These are phyloP conservation scores for Phaeotremella skinneri DNA, from an alignment of 768 basidiomycete genomes.

Conservation along the genomic window DNA sequence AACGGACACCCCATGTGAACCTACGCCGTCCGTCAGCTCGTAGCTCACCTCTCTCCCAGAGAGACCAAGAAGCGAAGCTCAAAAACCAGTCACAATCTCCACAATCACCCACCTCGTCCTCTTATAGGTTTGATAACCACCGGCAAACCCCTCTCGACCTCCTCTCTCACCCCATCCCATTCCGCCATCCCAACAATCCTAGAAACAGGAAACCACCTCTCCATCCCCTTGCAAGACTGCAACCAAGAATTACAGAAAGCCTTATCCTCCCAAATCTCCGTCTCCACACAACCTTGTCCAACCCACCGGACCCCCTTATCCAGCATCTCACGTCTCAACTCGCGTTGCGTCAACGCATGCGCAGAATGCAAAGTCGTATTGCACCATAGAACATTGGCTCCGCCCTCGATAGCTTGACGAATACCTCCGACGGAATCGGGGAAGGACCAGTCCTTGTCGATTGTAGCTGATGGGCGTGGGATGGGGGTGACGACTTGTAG, in stretches of 20 bases:
- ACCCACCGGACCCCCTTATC: conserved; percentile 25
- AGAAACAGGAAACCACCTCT: conserved; percentile 21
- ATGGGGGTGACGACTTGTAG: conserved; percentile 27
- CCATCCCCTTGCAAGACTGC: conserved; percentile 18
- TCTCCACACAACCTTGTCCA: conserved; percentile 30
- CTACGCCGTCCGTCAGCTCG: background rate
- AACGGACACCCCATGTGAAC: conserved; percentile 41
- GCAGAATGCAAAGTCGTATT: conserved; percentile 39
- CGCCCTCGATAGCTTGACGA: conserved; percentile 26
- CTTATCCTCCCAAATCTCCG: conserved; percentile 45
- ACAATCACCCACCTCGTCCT: conserved; percentile 35
- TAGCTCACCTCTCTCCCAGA: too few species aligned
- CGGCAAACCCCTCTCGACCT: conserved; percentile 21
- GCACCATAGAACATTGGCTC: conserved; percentile 41
- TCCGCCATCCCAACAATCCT: conserved; percentile 18
- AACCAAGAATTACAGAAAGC: conserved; percentile 41
- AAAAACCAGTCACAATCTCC: too few species aligned
- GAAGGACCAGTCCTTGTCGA: conserved; percentile 38
- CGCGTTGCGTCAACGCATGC: conserved; percentile 29
- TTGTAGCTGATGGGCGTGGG: conserved; percentile 8
- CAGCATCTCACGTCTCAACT: conserved; percentile 17
- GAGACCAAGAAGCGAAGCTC: too few species aligned
- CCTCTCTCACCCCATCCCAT: conserved; percentile 1
- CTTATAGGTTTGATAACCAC: conserved; percentile 43
- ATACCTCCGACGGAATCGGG: conserved; percentile 41